Evolutionary conservation across 805 yeast species (phyloP).

Genomic region (Henningerozyma blattae): DNA sequence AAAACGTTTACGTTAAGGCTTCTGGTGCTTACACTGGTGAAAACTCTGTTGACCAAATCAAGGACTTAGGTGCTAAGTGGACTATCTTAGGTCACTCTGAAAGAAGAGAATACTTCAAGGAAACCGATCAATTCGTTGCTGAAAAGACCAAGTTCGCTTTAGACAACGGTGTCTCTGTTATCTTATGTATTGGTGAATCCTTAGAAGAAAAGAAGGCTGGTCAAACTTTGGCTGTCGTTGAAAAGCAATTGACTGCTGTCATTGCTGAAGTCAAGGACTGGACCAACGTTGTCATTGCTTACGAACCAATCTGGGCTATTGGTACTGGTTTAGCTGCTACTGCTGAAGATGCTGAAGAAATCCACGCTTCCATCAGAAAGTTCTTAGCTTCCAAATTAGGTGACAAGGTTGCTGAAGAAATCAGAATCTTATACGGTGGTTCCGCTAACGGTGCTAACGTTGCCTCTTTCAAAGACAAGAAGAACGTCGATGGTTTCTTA

Average conservation of each 20-base stretch:
- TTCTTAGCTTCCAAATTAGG: constrained; percentile 72
- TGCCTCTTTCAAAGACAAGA: constrained; percentile 77
- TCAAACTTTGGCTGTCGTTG: constrained; percentile 73
- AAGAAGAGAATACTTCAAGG: constrained; percentile 90
- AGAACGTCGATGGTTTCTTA: constrained; percentile 94
- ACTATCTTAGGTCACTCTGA: constrained; percentile 96
- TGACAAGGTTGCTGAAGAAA: constrained; percentile 57
- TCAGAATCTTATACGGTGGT: constrained; percentile 96
- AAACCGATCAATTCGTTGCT: constrained; percentile 83
- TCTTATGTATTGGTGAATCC: constrained; percentile 96
- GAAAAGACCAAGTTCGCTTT: constrained; percentile 90
- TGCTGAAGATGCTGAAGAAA: constrained; percentile 93
- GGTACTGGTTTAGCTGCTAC: constrained; percentile 99
- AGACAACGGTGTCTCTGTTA: constrained; percentile 80
- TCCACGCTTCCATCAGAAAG: constrained; percentile 80
- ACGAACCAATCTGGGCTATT: constrained; percentile 99
- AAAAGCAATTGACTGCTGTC: constrained; percentile 85
- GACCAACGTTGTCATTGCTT: constrained; percentile 87
- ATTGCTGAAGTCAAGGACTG: constrained; percentile 74
- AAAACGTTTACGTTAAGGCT: constrained; percentile 77
- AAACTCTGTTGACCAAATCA: constrained; percentile 74
- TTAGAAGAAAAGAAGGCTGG: constrained; percentile 88
- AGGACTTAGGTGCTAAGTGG: constrained; percentile 90
- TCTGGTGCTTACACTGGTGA: constrained; percentile 99
- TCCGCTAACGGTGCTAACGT: constrained; percentile 95